These are phyloP conservation scores for Nakazawaea holstii DNA, from an alignment of 805 yeast species.

Conservation along the genomic window DNA sequence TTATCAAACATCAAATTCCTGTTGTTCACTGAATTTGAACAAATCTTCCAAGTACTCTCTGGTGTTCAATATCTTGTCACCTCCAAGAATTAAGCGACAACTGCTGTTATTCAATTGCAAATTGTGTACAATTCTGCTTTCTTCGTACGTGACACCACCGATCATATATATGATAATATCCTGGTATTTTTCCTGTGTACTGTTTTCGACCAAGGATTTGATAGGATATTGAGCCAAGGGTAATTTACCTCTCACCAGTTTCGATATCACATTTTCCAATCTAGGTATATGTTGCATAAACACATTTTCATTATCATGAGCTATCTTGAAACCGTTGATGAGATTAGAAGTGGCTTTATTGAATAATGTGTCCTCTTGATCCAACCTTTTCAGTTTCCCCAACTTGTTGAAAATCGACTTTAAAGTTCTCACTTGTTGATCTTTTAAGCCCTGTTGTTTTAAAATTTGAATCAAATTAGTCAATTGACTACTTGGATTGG, in stretches of 20 bases:
- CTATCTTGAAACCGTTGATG: slow-evolving; percentile 29
- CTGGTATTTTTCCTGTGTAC: slow-evolving; percentile 36
- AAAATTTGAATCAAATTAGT: slow-evolving; percentile 31
- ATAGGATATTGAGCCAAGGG: slow-evolving; percentile 36
- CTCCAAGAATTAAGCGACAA: slow-evolving; percentile 74
- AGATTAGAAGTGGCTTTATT: slow-evolving; percentile 18
- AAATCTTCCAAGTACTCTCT: slow-evolving; percentile 28
- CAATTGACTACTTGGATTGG: slow-evolving; percentile 38
- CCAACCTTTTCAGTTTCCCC: slow-evolving; percentile 38
- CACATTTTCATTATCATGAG: slow-evolving; percentile 53
- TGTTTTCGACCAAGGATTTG: slow-evolving; percentile 28
- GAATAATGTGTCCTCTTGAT: slow-evolving; percentile 26
- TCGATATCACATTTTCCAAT: slow-evolving; percentile 42
- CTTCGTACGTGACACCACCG: slow-evolving; percentile 93
- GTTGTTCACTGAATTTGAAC: slow-evolving; percentile 15
- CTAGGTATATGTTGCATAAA: slow-evolving; percentile 91
- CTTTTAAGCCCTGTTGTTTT: slow-evolving; percentile 27
- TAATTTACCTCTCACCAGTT: slow-evolving; percentile 36
- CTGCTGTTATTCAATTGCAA: slow-evolving; percentile 52
- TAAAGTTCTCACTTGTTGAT: slow-evolving; percentile 35
- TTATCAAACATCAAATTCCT: slow-evolving; percentile 7
- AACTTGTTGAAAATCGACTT: slow-evolving; percentile 39
- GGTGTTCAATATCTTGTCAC: slow-evolving; percentile 56
- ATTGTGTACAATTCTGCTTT: slow-evolving; percentile 75
- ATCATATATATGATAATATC: slow-evolving; percentile 69